Evolutionary conservation across 768 basidiomycete species (phyloP).

Genomic region (Phylloporus rhodoxanthus): DNA sequence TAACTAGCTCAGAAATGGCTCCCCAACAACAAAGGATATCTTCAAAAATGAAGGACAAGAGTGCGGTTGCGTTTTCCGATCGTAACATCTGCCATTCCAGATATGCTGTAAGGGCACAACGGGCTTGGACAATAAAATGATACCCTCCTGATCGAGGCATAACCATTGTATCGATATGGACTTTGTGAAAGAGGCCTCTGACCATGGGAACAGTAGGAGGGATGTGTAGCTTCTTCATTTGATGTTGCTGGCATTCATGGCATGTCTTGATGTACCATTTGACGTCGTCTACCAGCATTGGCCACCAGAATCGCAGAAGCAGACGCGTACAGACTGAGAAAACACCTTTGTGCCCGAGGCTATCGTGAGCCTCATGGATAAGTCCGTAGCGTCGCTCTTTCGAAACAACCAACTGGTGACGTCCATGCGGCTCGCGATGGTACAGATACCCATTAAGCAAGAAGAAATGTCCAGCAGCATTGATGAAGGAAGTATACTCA

Average conservation of each 20-base stretch:
- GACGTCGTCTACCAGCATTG: not conserved
- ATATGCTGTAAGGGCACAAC: no score
- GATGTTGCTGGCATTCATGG: not conserved
- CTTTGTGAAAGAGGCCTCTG: not conserved
- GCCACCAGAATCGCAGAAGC: conserved; percentile 2
- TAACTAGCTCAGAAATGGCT: no score
- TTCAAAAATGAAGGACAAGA: no score
- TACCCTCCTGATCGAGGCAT: not conserved
- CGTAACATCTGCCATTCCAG: no score
- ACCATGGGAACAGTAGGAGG: not conserved
- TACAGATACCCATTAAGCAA: no score
- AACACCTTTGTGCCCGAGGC: conserved; percentile 6
- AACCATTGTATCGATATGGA: not conserved
- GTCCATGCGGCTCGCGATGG: no score
- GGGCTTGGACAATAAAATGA: not conserved
- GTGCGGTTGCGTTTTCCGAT: no score
- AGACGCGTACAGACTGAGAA: not conserved
- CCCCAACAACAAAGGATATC: no score
- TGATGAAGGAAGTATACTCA: no score
- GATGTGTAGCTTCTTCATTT: no score
- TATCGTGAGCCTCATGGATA: not conserved
- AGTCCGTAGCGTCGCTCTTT: not conserved
- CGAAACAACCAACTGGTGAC: not conserved
- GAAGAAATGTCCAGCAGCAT: no score
- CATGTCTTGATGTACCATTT: not conserved